These are phyloP conservation scores for Dactylellina drechsleri DNA, from an alignment of 2,329 filamentous ascomycete species.

Conservation along the genomic window DNA sequence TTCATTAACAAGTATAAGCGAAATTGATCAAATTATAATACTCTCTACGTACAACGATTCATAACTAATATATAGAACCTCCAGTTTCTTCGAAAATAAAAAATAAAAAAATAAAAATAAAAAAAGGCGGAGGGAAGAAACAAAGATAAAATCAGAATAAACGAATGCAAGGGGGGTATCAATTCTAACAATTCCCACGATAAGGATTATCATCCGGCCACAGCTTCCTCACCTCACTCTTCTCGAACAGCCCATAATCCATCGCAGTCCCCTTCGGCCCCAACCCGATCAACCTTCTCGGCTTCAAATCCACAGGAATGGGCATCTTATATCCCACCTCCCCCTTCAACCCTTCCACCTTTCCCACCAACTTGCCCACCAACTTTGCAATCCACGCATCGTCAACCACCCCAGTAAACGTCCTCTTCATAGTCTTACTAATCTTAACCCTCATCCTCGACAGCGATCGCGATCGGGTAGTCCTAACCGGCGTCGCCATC, in stretches of 20 bases:
- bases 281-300: constrained; percentile 50
- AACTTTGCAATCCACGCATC: constrained; percentile 69
- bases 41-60: no score
- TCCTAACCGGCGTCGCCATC: neutral
- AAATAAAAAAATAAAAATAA: no score
- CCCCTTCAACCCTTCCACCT: constrained; percentile 65
- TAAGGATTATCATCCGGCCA: constrained; percentile 44
- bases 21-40: no score
- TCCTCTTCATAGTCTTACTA: constrained; percentile 65
- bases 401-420: constrained; percentile 65
- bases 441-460: constrained; percentile 60
- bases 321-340: constrained; percentile 67
- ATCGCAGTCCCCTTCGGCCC: constrained; percentile 48
- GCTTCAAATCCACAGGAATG: constrained; percentile 63
- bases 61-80: no score
- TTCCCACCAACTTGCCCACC: constrained; percentile 66
- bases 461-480: constrained; percentile 56
- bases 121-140: neutral
- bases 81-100: no score
- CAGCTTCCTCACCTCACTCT: constrained; percentile 34
- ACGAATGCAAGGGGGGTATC: neutral
- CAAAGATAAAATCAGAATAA: neutral
- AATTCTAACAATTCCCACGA: constrained; percentile 34
- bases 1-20: no score
- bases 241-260: constrained; percentile 36